These are phyloP conservation scores for Kluyveromyces marxianus DNA, from an alignment of 1,139 yeast genomes.

Conservation along the genomic window DNA sequence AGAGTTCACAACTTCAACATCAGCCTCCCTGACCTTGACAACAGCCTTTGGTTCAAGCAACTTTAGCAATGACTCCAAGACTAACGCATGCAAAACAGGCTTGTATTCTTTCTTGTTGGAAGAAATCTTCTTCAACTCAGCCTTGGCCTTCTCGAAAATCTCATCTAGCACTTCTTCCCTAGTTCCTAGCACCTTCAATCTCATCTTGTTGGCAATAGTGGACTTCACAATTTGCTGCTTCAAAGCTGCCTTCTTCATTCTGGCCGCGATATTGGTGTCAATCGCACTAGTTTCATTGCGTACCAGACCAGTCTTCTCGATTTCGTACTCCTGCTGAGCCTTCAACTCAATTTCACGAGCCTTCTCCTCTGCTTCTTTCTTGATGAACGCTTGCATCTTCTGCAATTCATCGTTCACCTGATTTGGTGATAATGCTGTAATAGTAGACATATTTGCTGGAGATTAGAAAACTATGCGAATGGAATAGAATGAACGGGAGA, in stretches of 20 bases:
- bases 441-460: conserved; percentile 19
- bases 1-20: conserved; percentile 50
- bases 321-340: conserved; percentile 98
- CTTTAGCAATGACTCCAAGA: conserved; percentile 74
- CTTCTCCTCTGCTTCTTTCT: conserved; percentile 98
- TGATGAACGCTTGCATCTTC: conserved; percentile 98
- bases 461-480: not conserved
- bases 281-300: conserved; percentile 87
- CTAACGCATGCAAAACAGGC: conserved; percentile 64
- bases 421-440: conserved; percentile 29
- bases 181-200: conserved; percentile 81
- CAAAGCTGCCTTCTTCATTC: conserved; percentile 83
- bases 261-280: conserved; percentile 72
- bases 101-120: conserved; percentile 52
- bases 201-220: conserved; percentile 88
- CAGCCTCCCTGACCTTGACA: conserved; percentile 64
- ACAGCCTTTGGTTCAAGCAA: conserved; percentile 63
- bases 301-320: conserved; percentile 91
- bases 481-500: too few relatives aligned
- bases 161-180: conserved; percentile 75
- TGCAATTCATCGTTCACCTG: conserved; percentile 92
- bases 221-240: conserved; percentile 95
- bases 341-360: conserved; percentile 92
- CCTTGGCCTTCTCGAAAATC: conserved; percentile 64
- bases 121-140: conserved; percentile 50